Base-by-base conservation (phyloP, 495 filamentous ascomycete species). In the Podospora sp. region DNA sequence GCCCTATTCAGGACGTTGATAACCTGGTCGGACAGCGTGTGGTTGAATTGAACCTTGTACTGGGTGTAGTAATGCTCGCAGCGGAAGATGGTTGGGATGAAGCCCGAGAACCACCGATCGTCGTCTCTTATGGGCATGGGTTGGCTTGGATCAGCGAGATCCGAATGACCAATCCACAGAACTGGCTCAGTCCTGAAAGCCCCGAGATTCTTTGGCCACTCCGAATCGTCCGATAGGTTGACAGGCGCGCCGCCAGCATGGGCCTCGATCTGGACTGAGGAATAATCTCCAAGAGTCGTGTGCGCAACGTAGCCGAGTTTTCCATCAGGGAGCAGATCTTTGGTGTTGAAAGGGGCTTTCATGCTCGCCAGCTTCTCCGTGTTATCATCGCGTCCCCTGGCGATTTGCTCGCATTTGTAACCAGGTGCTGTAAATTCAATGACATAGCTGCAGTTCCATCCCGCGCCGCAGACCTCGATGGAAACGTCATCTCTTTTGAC, bases 401-500 rank as follows among this genome's bases (percentile, higher is more conserved):
- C 71, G 6, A 73, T 11, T 25, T 70, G 62, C 16, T 51, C 33
- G 65, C 74, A 76, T 35, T 75, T 76, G 64, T 76, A 76, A 0
- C 71, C 72, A 0, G 74, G 71, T 3, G 65, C 74, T 5, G 56
- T 52, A 35, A 75, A 76, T 0, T 63, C 51, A 22, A 76, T 67
- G 46, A 63, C 70, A 51, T 76, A 76, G n/a, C 60, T 70, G 69
- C 74, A 76, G 51, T 76, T 73, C 74, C 74, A 76, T 1, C 74
- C 73, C 2, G 29, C 51, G 14, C 74, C 74, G 52, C 74, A 76
- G 1, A 64, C 72, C 24, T 76, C 72, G 35, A 68, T n/a, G 1
- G 69, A 65, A 8, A 65, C 69, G 27, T 72, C 67, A 0, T 59
- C 63, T 18, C 71, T 56, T 1, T 71, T 61, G 21, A 76, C 63